A percentile compares a stretch with the other conserved stretches of the same genome.
phyloP scores from a whole-genome alignment of 139 green algal species.

The Eudorina sp. region DNA sequence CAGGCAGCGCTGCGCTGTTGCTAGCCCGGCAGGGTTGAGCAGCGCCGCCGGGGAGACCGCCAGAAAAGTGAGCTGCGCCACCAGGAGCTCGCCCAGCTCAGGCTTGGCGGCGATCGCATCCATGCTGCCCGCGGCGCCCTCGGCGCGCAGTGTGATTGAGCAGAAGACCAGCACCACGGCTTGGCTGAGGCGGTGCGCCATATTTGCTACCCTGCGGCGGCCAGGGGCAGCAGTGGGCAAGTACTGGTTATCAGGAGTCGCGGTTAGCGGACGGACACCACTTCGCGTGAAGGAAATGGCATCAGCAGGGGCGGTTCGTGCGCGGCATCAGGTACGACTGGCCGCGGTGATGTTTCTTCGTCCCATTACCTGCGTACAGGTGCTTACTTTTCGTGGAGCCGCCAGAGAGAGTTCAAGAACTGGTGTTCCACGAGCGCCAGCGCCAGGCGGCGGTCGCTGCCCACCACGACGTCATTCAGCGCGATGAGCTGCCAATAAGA shows the following conservation, averaged over 20 bases:
- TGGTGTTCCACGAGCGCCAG: background rate
- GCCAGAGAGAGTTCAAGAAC: background rate
- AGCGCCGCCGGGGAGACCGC: background rate
- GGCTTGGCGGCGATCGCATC: background rate
- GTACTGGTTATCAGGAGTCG: too few species aligned
- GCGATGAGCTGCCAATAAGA: background rate
- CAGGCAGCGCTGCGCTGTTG: constrained; percentile 33
- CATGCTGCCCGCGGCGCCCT: background rate
- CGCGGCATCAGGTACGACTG: too few species aligned
- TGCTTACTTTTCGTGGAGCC: constrained; percentile 21
- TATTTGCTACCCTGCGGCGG: background rate
- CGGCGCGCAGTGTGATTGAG: background rate
- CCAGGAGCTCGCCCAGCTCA: background rate
- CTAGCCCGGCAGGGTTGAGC: background rate
- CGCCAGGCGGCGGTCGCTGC: background rate
- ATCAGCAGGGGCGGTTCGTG: too few species aligned
- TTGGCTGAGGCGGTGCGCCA: background rate
- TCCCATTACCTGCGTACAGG: too few species aligned
- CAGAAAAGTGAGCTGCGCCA: constrained; percentile 5
- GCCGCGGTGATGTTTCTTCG: too few species aligned
- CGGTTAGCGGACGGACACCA: too few species aligned
- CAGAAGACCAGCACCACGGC: constrained; percentile 21
- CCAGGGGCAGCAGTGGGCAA: too few species aligned
- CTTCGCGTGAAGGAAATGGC: too few species aligned
- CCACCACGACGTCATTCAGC: background rate